Evolutionary conservation across 768 basidiomycete species (phyloP).

Genomic region (Pisolithus microcarpus): DNA sequence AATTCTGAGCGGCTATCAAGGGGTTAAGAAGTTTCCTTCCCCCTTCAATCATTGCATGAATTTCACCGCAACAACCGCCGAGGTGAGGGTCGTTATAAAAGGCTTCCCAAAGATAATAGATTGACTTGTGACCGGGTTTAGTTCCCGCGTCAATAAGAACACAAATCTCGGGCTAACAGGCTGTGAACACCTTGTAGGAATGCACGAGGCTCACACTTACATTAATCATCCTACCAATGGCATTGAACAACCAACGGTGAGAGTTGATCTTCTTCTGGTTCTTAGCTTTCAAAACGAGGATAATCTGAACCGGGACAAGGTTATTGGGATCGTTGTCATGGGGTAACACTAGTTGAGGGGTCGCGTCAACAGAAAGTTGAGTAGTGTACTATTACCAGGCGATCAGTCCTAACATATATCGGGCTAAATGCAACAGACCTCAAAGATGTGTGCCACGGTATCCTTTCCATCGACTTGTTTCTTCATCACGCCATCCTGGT

Average conservation of each 20-base stretch:
- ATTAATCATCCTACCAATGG: conserved; percentile 74
- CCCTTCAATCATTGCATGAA: conserved; percentile 94
- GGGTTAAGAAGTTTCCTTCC: conserved; percentile 90
- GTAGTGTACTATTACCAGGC: conserved; percentile 73
- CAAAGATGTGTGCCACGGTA: conserved; percentile 91
- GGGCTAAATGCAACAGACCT: conserved; percentile 40
- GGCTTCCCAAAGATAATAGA: conserved; percentile 93
- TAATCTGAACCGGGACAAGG: conserved; percentile 87
- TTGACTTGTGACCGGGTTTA: conserved; percentile 92
- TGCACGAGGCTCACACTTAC: conserved; percentile 30
- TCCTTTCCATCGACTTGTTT: conserved; percentile 85
- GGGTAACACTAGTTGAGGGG: conserved; percentile 86
- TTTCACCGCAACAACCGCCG: conserved; percentile 90
- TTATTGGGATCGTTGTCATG: conserved; percentile 88
- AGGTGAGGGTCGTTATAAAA: conserved; percentile 75
- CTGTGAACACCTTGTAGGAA: background rate
- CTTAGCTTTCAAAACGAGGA: conserved; percentile 86
- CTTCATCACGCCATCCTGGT: conserved; percentile 94
- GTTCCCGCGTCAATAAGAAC: conserved; percentile 94
- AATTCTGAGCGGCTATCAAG: conserved; percentile 90
- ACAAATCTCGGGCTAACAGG: conserved; percentile 75
- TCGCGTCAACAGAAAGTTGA: conserved; percentile 86
- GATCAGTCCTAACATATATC: conserved; percentile 1
- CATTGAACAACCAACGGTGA: conserved; percentile 95
- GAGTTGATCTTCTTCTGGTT: conserved; percentile 96